These are phyloP conservation scores for Paramecium primaurelia DNA, from an alignment of 73 alveolate genomes.

Conservation along the genomic window DNA sequence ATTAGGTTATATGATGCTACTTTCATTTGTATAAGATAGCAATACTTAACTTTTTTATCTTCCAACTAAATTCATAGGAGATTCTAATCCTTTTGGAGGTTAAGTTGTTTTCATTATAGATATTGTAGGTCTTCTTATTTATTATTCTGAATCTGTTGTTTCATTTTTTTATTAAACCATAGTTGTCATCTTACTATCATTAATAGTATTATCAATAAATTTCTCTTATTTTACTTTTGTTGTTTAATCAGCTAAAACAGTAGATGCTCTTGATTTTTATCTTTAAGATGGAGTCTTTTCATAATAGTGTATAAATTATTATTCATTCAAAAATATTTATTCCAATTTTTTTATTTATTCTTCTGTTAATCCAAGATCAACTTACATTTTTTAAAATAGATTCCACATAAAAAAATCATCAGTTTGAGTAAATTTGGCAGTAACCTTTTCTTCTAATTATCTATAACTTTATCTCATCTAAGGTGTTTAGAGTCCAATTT, in stretches of 20 bases:
- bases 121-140: neutral
- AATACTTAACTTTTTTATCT: neutral
- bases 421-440: constrained; percentile 23
- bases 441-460: neutral
- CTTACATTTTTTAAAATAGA: neutral
- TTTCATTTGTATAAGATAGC: constrained; percentile 32
- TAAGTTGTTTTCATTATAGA: constrained; percentile 1
- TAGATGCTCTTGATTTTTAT: neutral
- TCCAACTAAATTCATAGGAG: constrained; percentile 24
- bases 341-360: constrained; percentile 9
- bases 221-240: neutral
- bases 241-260: neutral
- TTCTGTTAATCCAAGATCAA: constrained; percentile 27
- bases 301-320: constrained; percentile 13
- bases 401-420: constrained; percentile 39
- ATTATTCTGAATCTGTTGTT: neutral
- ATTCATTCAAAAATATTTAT: constrained; percentile 17
- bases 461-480: neutral
- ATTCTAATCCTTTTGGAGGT: neutral
- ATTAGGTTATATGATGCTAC: neutral
- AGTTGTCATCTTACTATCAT: neutral
- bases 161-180: neutral
- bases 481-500: neutral
- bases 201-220: neutral
- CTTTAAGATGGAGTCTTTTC: constrained; percentile 4